Evolutionary conservation across 768 basidiomycete species (phyloP).

Genomic region (Lentinus tigrinus): DNA sequence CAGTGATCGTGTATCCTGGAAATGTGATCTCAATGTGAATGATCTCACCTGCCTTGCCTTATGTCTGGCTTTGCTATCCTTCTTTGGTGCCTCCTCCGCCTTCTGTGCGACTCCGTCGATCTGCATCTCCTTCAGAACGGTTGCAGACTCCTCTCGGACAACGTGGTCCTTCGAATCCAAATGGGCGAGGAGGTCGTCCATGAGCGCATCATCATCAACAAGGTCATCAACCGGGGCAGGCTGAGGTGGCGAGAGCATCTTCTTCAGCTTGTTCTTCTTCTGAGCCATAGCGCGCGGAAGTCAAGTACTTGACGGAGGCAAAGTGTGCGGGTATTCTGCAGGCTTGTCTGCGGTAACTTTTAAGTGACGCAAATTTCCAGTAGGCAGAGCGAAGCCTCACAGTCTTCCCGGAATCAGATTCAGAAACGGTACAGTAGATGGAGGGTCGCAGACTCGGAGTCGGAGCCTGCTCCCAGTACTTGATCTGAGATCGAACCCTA

Average conservation of each 20-base stretch:
- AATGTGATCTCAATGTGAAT: no score
- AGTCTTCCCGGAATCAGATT: no score
- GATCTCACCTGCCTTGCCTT: conserved; percentile 65
- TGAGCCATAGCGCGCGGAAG: conserved; percentile 6
- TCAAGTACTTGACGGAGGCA: background rate
- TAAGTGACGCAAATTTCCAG: no score
- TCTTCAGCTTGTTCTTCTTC: conserved; percentile 56
- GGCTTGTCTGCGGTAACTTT: no score
- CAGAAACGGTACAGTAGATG: no score
- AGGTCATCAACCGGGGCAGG: conserved; percentile 30
- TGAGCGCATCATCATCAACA: conserved; percentile 58
- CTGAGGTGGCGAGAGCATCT: conserved; percentile 33
- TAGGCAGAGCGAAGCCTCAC: no score
- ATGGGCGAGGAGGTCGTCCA: conserved; percentile 76
- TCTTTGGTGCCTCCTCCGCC: conserved; percentile 36
- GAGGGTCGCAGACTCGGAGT: no score
- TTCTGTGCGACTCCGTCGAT: conserved; percentile 30
- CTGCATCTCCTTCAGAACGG: conserved; percentile 48
- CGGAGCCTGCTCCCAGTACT: background rate
- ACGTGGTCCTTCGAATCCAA: conserved; percentile 63
- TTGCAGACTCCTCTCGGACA: conserved; percentile 48
- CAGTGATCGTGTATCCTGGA: no score
- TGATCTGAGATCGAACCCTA: no score
- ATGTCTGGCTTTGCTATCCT: conserved; percentile 60
- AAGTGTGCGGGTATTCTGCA: no score